Conservation (phyloP, 495 filamentous ascomycete species). For the Neurospora sp. region DNA sequence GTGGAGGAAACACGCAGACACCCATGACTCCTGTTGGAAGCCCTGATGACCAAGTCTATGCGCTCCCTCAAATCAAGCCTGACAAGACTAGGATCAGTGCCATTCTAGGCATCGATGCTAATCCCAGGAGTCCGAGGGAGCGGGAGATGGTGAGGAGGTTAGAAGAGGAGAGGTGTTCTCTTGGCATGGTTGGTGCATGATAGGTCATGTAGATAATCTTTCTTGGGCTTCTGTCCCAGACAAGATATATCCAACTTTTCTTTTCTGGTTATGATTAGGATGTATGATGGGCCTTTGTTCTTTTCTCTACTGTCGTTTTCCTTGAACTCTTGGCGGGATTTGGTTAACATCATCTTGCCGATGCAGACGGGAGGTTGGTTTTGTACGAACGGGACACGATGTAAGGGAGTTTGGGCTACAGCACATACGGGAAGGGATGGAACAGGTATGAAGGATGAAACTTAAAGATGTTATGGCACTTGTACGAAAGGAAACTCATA, state of each 20-base stretch:
- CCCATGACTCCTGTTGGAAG: slow-evolving; percentile 37
- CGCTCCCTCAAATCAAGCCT: slow-evolving; percentile 16
- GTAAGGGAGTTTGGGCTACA: background rate
- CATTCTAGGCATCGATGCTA: slow-evolving; percentile 43
- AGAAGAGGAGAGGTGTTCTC: slow-evolving; percentile 30
- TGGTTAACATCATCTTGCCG: background rate
- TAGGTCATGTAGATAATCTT: background rate
- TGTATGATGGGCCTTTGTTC: background rate
- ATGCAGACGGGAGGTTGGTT: background rate
- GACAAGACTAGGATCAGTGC: slow-evolving; percentile 44
- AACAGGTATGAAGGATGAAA: background rate
- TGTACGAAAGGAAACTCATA: background rate
- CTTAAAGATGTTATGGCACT: background rate
- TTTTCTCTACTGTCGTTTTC: background rate
- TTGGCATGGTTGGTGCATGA: slow-evolving; percentile 16
- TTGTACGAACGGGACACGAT: background rate
- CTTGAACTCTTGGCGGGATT: background rate
- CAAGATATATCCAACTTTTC: background rate
- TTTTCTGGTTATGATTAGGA: background rate
- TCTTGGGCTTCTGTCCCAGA: too few relatives aligned
- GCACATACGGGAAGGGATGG: background rate
- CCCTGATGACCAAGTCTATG: slow-evolving; percentile 32
- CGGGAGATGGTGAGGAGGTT: slow-evolving; percentile 41
- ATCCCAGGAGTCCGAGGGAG: slow-evolving; percentile 42
- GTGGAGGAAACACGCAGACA: slow-evolving; percentile 31